phyloP scores from a whole-genome alignment of 2,329 filamentous ascomycete genomes.

The Claviceps sorghi region DNA sequence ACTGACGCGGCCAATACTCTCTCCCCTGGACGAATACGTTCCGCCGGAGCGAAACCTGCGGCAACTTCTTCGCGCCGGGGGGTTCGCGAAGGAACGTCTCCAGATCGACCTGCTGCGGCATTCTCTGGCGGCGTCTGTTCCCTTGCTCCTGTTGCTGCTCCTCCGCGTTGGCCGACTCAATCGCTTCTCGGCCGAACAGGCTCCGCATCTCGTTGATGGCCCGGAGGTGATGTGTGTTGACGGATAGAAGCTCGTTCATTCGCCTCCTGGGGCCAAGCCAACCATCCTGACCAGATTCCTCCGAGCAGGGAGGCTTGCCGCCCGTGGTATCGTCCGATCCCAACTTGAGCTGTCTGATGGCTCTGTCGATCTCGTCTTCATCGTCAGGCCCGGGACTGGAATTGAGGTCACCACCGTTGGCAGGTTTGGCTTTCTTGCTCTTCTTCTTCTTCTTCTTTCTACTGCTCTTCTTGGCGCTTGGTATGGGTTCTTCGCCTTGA shows the following conservation, averaged over 20 bases:
- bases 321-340: background rate
- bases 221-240: slow-evolving; percentile 59
- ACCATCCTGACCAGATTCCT: slow-evolving; percentile 8
- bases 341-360: slow-evolving; percentile 29
- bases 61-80: slow-evolving; percentile 44
- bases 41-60: slow-evolving; percentile 55
- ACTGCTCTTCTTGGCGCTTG: slow-evolving; percentile 17
- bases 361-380: slow-evolving; percentile 42
- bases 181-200: slow-evolving; percentile 42
- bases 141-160: slow-evolving; percentile 24
- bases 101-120: slow-evolving; percentile 38
- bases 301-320: background rate
- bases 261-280: slow-evolving; percentile 4
- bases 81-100: slow-evolving; percentile 40
- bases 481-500: slow-evolving; percentile 12
- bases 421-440: slow-evolving; percentile 17
- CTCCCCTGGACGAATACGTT: slow-evolving; percentile 80
- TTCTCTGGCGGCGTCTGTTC: slow-evolving; percentile 18
- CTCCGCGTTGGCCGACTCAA: slow-evolving; percentile 36
- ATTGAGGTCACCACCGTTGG: slow-evolving; percentile 12
- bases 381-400: slow-evolving; percentile 12
- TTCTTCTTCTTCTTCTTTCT: slow-evolving; percentile 25
- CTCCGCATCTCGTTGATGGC: slow-evolving; percentile 79
- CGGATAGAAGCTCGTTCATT: slow-evolving; percentile 29
- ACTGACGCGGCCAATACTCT: slow-evolving; percentile 69